These are phyloP conservation scores for Ogataea neopini DNA, from an alignment of 805 yeast species.

Conservation along the genomic window DNA sequence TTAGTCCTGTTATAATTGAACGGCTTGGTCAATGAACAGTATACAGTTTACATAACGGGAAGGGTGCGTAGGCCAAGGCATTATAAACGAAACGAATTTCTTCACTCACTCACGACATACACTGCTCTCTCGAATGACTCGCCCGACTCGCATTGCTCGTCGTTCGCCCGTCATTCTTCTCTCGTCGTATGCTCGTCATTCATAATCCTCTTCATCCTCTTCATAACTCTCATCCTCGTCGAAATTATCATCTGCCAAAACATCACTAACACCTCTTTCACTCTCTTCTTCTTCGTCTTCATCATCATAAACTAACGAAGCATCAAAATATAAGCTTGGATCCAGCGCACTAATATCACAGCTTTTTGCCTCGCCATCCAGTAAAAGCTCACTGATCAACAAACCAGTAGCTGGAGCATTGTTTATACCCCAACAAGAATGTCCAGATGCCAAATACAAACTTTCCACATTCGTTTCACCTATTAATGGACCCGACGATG, in stretches of 20 bases:
- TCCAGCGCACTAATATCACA: slow-evolving; percentile 83
- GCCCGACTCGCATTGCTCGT: no score
- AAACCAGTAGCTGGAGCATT: slow-evolving; percentile 98
- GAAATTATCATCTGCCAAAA: slow-evolving; percentile 15
- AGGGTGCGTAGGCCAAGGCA: no score
- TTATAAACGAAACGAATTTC: no score
- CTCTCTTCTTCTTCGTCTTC: slow-evolving; percentile 29
- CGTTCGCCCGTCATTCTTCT: neutral
- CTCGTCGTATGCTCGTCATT: neutral
- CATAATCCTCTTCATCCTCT: slow-evolving; percentile 4
- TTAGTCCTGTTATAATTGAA: neutral
- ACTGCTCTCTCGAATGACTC: no score
- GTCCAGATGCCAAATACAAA: slow-evolving; percentile 84
- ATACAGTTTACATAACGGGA: slow-evolving; percentile 3
- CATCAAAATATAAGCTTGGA: slow-evolving; percentile 86
- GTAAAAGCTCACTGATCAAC: slow-evolving; percentile 78
- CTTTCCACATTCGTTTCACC: slow-evolving; percentile 90
- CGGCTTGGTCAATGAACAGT: neutral
- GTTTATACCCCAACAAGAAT: slow-evolving; percentile 98
- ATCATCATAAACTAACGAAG: slow-evolving; percentile 42
- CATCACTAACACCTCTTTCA: slow-evolving; percentile 16
- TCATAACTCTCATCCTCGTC: slow-evolving; percentile 13
- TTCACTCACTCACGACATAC: no score
- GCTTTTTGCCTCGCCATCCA: slow-evolving; percentile 78
- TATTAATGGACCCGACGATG: slow-evolving; percentile 88